Evolutionary conservation across 2,329 filamentous ascomycete genomes (phyloP).

Genomic region (Xylaria sp.): DNA sequence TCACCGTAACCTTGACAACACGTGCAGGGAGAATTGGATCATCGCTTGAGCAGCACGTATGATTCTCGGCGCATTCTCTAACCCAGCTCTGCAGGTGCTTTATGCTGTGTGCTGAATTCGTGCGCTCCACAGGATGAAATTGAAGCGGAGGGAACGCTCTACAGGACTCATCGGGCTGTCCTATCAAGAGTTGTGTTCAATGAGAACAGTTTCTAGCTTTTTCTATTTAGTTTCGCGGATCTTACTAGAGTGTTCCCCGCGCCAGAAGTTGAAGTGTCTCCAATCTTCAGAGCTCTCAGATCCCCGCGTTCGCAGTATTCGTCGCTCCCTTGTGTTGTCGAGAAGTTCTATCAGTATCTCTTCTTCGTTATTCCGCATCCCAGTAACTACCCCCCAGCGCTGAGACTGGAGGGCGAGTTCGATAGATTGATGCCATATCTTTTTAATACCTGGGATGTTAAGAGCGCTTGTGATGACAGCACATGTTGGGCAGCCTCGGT

Average conservation of each 20-base stretch:
- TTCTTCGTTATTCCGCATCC: constrained; percentile 12
- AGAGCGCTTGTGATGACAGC: constrained; percentile 15
- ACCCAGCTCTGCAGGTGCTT: constrained; percentile 29
- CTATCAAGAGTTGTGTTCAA: not conserved
- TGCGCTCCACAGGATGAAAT: constrained; percentile 19
- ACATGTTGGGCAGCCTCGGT: constrained; percentile 21
- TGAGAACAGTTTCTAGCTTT: not conserved
- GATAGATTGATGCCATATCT: constrained; percentile 22
- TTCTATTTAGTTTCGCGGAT: not conserved
- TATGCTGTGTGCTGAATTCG: constrained; percentile 11
- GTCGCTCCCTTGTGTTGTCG: not conserved
- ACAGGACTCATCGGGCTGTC: not conserved
- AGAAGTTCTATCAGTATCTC: constrained; percentile 16
- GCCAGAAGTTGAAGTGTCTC: constrained; percentile 33
- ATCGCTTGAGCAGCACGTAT: constrained; percentile 12
- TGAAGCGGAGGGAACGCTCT: constrained; percentile 4
- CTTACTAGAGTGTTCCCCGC: constrained; percentile 9
- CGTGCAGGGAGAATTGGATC: constrained; percentile 22
- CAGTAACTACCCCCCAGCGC: not conserved
- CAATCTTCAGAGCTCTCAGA: constrained; percentile 18
- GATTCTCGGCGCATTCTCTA: constrained; percentile 16
- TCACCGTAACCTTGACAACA: constrained; percentile 24
- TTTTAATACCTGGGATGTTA: constrained; percentile 7
- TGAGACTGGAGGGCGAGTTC: constrained; percentile 1
- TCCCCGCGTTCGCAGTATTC: constrained; percentile 25